Conservation (phyloP, 2,329 filamentous ascomycete species). For the Helotiales sp. region DNA sequence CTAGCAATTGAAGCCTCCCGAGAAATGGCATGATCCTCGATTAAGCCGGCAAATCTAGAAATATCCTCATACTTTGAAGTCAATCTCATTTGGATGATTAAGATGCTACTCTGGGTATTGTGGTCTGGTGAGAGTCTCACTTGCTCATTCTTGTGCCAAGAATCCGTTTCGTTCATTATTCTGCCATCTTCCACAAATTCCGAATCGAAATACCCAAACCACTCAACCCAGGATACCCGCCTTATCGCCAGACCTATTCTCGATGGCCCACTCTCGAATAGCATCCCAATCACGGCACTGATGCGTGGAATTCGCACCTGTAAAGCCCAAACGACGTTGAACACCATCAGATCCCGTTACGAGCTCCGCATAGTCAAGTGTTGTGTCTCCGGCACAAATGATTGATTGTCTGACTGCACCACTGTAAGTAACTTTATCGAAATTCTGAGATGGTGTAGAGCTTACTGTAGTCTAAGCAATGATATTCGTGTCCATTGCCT, state of each 20-base stretch:
- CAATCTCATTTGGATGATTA: no score
- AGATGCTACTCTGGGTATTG: no score
- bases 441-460: neutral
- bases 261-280: constrained; percentile 36
- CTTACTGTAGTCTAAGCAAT: constrained; percentile 42
- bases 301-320: constrained; percentile 38
- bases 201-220: no score
- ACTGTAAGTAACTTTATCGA: neutral
- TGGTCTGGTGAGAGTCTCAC: no score
- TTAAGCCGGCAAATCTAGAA: no score
- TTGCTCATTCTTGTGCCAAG: no score
- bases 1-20: no score
- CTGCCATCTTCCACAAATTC: no score
- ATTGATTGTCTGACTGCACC: constrained; percentile 37
- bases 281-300: constrained; percentile 40
- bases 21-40: no score
- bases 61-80: no score
- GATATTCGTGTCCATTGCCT: constrained; percentile 41
- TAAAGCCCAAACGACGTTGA: constrained; percentile 33
- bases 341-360: constrained; percentile 33
- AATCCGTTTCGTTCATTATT: no score
- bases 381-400: constrained; percentile 41
- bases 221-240: constrained; percentile 31
- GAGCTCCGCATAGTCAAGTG: constrained; percentile 38
- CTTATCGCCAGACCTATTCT: constrained; percentile 37